Evolutionary conservation across 2,329 filamentous ascomycete genomes (phyloP).

Genomic region (Verruconis gallopava): DNA sequence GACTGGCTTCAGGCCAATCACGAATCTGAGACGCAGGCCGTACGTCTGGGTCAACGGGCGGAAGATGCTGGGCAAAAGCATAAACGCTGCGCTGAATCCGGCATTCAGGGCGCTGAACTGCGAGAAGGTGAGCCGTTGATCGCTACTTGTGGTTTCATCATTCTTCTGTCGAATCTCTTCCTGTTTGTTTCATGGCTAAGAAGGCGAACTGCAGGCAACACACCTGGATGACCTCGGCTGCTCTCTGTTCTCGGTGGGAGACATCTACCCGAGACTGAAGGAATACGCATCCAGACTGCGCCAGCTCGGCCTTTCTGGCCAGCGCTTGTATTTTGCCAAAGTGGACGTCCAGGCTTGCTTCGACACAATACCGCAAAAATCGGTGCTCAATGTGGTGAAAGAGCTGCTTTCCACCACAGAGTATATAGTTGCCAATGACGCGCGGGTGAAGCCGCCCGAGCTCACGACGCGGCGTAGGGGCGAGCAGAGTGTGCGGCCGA

Average conservation of each 20-base stretch:
- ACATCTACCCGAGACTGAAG: constrained; percentile 64
- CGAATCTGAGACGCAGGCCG: constrained; percentile 62
- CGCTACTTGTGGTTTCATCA: not conserved
- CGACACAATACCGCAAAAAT: constrained; percentile 80
- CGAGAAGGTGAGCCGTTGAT: constrained; percentile 48
- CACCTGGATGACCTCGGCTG: constrained; percentile 54
- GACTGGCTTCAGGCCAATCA: constrained; percentile 65
- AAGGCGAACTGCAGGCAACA: constrained; percentile 15
- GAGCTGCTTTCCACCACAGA: constrained; percentile 40
- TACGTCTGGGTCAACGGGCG: constrained; percentile 40
- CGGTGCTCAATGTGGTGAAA: constrained; percentile 54
- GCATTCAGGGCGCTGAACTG: constrained; percentile 65
- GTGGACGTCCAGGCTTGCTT: constrained; percentile 87
- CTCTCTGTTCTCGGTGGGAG: constrained; percentile 66
- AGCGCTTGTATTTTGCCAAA: constrained; percentile 72
- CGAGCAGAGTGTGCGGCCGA: not conserved
- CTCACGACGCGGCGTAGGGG: constrained; percentile 1
- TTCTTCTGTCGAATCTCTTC: not conserved
- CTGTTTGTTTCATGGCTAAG: no score
- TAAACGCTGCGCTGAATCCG: constrained; percentile 59
- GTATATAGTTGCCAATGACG: constrained; percentile 64
- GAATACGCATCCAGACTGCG: constrained; percentile 46
- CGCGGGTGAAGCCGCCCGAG: constrained; percentile 40
- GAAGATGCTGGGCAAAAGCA: constrained; percentile 46
- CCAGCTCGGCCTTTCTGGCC: constrained; percentile 20